Conservation (phyloP, 1,284 basidiomycete species). For the Sanguinoderma infundibulare region DNA sequence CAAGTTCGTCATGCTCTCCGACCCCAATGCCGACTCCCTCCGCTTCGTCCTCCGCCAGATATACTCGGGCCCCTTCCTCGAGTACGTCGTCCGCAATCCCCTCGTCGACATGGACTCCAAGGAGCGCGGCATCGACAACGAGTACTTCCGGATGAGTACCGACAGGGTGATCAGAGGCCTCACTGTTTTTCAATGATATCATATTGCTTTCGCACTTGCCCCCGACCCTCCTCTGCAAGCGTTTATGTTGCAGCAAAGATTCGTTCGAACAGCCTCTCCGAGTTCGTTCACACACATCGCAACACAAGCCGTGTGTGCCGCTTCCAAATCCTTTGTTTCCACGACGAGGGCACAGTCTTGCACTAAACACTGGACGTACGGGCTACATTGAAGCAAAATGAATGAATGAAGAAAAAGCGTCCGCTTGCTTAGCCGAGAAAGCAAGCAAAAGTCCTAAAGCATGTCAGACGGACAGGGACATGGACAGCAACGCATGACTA, state of each 20-base stretch:
- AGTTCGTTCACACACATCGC: background rate
- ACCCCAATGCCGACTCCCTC: conserved; percentile 82
- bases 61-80: conserved; percentile 92
- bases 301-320: background rate
- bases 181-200: conserved; percentile 49
- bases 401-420: conserved; percentile 2
- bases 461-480: background rate
- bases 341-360: conserved; percentile 15
- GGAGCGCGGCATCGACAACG: conserved; percentile 87
- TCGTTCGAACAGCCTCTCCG: background rate
- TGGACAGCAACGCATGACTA: conserved; percentile 5
- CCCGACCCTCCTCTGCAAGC: no score
- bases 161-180: conserved; percentile 78
- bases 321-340: conserved; percentile 16
- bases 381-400: conserved; percentile 9
- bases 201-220: background rate
- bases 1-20: conserved; percentile 95
- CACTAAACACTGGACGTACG: conserved; percentile 4
- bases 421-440: conserved; percentile 14
- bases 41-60: conserved; percentile 87
- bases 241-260: background rate
- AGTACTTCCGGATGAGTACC: conserved; percentile 84
- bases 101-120: conserved; percentile 82
- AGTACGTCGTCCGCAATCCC: conserved; percentile 93
- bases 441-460: conserved; percentile 1